These are phyloP conservation scores for Thalassiosira profunda DNA, from an alignment of 108 stramenopile species.

Conservation along the genomic window DNA sequence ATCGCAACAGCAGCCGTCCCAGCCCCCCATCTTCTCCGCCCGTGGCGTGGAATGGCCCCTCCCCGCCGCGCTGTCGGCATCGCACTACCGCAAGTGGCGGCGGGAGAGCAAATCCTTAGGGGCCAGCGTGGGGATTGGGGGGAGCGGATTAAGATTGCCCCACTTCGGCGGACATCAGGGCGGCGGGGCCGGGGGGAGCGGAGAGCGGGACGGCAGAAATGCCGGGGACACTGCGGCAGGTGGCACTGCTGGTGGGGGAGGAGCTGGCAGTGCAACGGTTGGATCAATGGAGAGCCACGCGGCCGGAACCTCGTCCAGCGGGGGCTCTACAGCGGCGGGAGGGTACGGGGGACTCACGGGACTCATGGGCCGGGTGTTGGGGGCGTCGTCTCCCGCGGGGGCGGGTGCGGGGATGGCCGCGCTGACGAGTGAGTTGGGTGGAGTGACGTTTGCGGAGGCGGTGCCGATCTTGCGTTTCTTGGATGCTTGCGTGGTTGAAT, in stretches of 20 bases:
- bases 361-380: conserved; percentile 49
- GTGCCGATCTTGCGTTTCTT: too few relatives aligned
- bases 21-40: conserved; percentile 78
- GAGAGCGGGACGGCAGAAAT: neutral
- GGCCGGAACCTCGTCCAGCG: neutral
- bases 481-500: too few relatives aligned
- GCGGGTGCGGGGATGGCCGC: conserved; percentile 4
- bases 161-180: neutral
- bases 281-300: neutral
- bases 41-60: conserved; percentile 89
- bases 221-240: neutral
- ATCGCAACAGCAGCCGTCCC: conserved; percentile 14
- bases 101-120: conserved; percentile 55
- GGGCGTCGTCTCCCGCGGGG: conserved; percentile 12
- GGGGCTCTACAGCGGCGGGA: neutral
- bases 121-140: conserved; percentile 47
- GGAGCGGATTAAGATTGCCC: conserved; percentile 18
- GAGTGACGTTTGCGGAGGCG: too few relatives aligned
- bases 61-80: conserved; percentile 51
- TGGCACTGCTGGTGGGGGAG: neutral
- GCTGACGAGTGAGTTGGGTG: conserved; percentile 29
- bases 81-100: conserved; percentile 57
- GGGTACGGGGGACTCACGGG: conserved; percentile 39
- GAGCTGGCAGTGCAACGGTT: conserved; percentile 3
- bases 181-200: conserved; percentile 3